Percentiles rank a stretch among this genome's conserved stretches.
Conservation (phyloP, 306 rosid genomes). For the Pyrus bretschneideri region DNA sequence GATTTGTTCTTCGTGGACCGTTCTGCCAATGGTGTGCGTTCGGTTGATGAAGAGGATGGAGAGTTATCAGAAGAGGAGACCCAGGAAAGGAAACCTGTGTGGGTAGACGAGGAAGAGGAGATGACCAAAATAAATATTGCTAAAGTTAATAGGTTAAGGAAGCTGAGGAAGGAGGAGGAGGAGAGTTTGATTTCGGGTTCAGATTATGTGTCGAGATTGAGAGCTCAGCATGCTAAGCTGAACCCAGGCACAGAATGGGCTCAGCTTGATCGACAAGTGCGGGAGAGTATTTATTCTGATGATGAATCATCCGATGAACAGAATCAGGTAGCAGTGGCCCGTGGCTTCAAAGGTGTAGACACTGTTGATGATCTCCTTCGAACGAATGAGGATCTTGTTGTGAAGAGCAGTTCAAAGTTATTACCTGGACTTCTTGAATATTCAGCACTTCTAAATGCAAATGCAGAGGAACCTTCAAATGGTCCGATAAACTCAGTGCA, state of each 20-base stretch:
- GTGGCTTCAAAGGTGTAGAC: slow-evolving; percentile 39
- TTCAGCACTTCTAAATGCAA: slow-evolving; percentile 73
- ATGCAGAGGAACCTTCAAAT: slow-evolving; percentile 58
- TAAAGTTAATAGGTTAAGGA: slow-evolving; percentile 65
- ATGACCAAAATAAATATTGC: slow-evolving; percentile 49
- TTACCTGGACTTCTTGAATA: slow-evolving; percentile 70
- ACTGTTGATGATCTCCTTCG: slow-evolving; percentile 55
- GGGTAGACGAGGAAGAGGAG: slow-evolving; percentile 90
- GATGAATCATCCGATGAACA: slow-evolving; percentile 73
- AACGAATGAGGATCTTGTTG: slow-evolving; percentile 68
- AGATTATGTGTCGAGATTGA: slow-evolving; percentile 74
- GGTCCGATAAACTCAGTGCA: slow-evolving; percentile 71
- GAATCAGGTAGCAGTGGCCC: slow-evolving; percentile 33
- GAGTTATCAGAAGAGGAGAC: slow-evolving; percentile 28
- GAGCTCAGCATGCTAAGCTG: slow-evolving; percentile 83
- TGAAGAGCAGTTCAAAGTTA: slow-evolving; percentile 54
- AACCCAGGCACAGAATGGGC: slow-evolving; percentile 90
- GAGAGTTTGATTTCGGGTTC: slow-evolving; percentile 62
- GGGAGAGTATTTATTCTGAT: slow-evolving; percentile 29
- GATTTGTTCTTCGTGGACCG: slow-evolving; percentile 60
- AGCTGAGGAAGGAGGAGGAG: slow-evolving; percentile 77
- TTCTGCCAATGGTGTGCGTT: slow-evolving; percentile 37
- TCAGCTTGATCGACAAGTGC: slow-evolving; percentile 31
- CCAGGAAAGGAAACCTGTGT: slow-evolving; percentile 57
- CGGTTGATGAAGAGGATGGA: slow-evolving; percentile 38